Base-by-base conservation (phyloP, 257 asterid genomes). In the Solanum chiquidenum region DNA sequence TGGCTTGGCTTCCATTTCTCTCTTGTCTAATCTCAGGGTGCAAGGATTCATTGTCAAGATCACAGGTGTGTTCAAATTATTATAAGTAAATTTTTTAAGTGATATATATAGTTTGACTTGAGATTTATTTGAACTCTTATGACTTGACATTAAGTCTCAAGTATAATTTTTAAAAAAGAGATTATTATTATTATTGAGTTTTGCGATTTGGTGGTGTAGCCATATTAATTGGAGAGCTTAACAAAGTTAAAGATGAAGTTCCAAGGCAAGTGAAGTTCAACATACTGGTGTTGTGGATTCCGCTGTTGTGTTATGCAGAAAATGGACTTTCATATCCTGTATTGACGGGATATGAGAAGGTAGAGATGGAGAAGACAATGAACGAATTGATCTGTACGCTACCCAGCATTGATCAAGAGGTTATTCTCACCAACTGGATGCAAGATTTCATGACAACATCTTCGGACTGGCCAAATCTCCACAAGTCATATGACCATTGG, bases 391-490 rank as follows among this genome's bases (percentile, higher is more conserved):
- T 90, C 66, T 37, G 85, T 12, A 83, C 89, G 25, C 55, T 90
- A 11, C 90, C 92, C 16, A 8, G 82, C 8, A 23, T 86, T 11
- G 90, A 88, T 66, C 90, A 90, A 74, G 89, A 90, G 85, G 74
- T 83, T 13, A 88, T 90, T 42, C 92, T 88, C 49, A 86, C 86
- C 5, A 90, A 88, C 25, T 90, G 92, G 92, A 49, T 90, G 18
- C 90, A 88, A 75, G 88, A 90, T 37, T 90, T 86, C 85, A 86
- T 89, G 9, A 38, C 72, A 23, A 60, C 86, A 64, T 42, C 90
- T 25, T 90, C 90, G 0, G 90, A 90, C 86, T 90, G 92, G 92
- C 92, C 92, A 2, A 90, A 88, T 83, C 92, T 90, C 8, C 92
- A 86, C 29, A 76, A 37, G 14, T 64, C 89, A 35, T 90, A 88